phyloP scores from a whole-genome alignment of 2,329 filamentous ascomycete genomes.

The Beauveria scarabaeidicola region DNA sequence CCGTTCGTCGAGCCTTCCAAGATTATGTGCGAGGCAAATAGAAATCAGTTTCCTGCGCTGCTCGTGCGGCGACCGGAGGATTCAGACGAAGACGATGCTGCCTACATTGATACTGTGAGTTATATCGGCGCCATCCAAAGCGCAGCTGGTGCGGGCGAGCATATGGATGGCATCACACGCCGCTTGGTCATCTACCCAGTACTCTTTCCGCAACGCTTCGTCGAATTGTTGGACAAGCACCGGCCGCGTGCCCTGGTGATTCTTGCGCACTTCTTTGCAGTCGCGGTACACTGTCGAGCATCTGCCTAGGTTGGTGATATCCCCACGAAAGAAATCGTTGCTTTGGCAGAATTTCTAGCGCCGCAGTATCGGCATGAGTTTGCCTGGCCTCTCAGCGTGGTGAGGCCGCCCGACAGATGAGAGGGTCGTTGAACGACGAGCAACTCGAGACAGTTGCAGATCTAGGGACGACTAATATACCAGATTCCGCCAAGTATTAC shows the following conservation, averaged over 20 bases:
- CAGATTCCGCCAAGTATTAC: neutral
- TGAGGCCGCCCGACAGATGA: neutral
- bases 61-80: slow-evolving; percentile 5
- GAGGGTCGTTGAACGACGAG: neutral
- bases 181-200: slow-evolving; percentile 16
- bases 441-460: neutral
- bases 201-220: slow-evolving; percentile 14
- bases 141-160: slow-evolving; percentile 13
- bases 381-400: slow-evolving; percentile 11
- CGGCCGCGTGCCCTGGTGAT: slow-evolving; percentile 17
- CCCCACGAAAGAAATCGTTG: slow-evolving; percentile 9
- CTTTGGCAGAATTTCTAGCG: slow-evolving; percentile 8
- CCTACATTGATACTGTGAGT: slow-evolving; percentile 14
- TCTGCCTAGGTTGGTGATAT: slow-evolving; percentile 14
- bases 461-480: neutral
- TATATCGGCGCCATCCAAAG: slow-evolving; percentile 15
- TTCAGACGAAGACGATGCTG: slow-evolving; percentile 11
- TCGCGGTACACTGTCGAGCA: slow-evolving; percentile 11
- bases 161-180: slow-evolving; percentile 12
- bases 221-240: slow-evolving; percentile 14
- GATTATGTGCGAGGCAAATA: slow-evolving; percentile 3
- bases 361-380: slow-evolving; percentile 8
- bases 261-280: slow-evolving; percentile 19
- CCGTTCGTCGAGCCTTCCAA: slow-evolving; percentile 11
- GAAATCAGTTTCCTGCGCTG: slow-evolving; percentile 12